Evolutionary conservation across 306 rosid species (phyloP).

Genomic region (Casuarina cunninghamiana): DNA sequence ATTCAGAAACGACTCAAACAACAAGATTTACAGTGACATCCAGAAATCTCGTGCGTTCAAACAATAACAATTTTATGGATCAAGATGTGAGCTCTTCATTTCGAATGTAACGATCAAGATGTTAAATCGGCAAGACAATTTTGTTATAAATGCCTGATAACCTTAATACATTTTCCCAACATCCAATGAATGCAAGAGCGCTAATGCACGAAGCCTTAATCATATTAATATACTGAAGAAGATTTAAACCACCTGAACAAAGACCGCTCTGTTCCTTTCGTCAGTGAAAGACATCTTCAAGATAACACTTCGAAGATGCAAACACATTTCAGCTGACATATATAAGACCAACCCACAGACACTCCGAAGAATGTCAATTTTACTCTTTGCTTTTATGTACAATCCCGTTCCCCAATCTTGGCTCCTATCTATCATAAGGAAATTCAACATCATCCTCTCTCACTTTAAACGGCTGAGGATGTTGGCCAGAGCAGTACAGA

Average conservation of each 20-base stretch:
- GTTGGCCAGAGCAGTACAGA: slow-evolving; percentile 55
- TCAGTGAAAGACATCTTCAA: neutral
- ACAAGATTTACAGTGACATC: no score
- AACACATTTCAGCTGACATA: neutral
- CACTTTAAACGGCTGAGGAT: slow-evolving; percentile 56
- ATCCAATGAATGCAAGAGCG: no score
- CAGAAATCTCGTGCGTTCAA: no score
- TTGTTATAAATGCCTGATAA: neutral
- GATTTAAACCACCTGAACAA: neutral
- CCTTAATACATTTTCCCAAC: neutral
- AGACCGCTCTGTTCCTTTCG: neutral
- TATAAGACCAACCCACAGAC: neutral
- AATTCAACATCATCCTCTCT: slow-evolving; percentile 51
- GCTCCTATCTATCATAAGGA: slow-evolving; percentile 49
- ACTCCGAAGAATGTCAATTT: neutral
- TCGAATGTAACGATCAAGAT: no score
- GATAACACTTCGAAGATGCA: neutral
- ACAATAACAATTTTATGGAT: no score
- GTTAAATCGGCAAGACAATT: no score
- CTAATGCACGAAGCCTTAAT: no score
- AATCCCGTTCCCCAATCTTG: slow-evolving; percentile 48
- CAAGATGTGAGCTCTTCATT: no score
- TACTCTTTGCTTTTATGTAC: slow-evolving; percentile 36
- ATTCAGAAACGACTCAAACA: no score
- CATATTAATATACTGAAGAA: neutral